Conservation (phyloP, 1,284 basidiomycete species). For the Moniliella sp. region DNA sequence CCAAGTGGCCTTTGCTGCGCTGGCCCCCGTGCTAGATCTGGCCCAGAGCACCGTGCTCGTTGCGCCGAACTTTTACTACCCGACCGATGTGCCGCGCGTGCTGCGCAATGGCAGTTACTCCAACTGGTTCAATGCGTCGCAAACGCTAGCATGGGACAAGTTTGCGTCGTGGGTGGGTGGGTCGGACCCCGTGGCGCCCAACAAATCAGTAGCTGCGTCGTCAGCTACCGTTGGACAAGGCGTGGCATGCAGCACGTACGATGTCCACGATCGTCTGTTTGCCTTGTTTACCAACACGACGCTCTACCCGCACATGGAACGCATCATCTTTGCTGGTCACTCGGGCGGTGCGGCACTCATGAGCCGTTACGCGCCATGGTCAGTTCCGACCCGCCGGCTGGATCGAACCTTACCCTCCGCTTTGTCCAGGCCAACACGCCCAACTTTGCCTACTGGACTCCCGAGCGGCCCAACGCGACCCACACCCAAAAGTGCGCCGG, state of each 20-base stretch:
- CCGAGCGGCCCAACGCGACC: not conserved
- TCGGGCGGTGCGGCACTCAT: slow-evolving; percentile 1
- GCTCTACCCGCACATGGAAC: not conserved
- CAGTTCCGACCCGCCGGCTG: not conserved
- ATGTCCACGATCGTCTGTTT: not conserved
- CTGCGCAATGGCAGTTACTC: not conserved
- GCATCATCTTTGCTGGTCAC: not conserved
- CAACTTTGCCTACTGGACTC: not conserved
- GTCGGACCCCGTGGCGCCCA: not conserved
- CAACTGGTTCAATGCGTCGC: slow-evolving; percentile 1
- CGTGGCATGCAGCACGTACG: slow-evolving; percentile 1
- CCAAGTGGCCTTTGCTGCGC: not conserved
- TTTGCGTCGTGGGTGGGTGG: slow-evolving; percentile 1
- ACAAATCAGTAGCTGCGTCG: not conserved
- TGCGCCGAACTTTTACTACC: slow-evolving; percentile 1
- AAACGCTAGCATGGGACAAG: slow-evolving; percentile 1
- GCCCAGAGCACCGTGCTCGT: slow-evolving; percentile 1
- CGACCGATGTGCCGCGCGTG: slow-evolving; percentile 1
- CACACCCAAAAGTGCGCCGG: not conserved
- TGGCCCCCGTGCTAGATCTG: not conserved
- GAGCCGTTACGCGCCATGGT: not conserved
- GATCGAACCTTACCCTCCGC: not conserved
- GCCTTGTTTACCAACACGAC: not conserved
- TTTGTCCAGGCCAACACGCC: slow-evolving; percentile 1
- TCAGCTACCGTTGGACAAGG: not conserved